A percentile compares a stretch with the other conserved stretches of the same genome.
These are phyloP conservation scores for Phytophthora colocasiae DNA, from an alignment of 352 stramenopile species.

Conservation along the genomic window DNA sequence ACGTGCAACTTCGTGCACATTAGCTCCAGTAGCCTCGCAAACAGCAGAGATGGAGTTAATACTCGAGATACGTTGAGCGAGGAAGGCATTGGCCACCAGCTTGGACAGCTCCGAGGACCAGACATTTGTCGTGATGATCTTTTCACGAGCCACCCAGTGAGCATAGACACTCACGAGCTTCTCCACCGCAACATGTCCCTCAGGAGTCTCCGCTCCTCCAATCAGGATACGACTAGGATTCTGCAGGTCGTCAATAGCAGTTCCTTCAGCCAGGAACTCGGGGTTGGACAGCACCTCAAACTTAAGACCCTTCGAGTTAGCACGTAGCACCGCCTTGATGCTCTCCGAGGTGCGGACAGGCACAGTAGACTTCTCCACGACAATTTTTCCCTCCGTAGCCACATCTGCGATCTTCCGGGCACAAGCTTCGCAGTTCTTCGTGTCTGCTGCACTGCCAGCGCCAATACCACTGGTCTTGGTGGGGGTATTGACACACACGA, in stretches of 20 bases:
- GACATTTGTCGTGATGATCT: conserved; percentile 99
- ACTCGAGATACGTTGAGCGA: conserved; percentile 99
- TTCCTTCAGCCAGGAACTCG: conserved; percentile 99
- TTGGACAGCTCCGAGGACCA: conserved; percentile 99
- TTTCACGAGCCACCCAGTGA: conserved; percentile 96
- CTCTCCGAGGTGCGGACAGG: conserved; percentile 98
- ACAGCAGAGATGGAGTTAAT: conserved; percentile 99
- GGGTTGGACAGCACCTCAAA: conserved; percentile 99
- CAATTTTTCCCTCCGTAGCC: conserved; percentile 96
- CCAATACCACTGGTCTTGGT: conserved; percentile 98
- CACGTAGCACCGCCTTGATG: conserved; percentile 95
- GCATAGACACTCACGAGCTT: conserved; percentile 97
- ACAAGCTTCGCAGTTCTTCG: conserved; percentile 99
- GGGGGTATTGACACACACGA: conserved; percentile 99
- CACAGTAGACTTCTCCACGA: conserved; percentile 99
- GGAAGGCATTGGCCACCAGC: conserved; percentile 99
- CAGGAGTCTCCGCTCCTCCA: conserved; percentile 94
- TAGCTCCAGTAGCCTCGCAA: conserved; percentile 98
- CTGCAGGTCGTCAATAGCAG: conserved; percentile 97
- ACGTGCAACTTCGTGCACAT: conserved; percentile 98
- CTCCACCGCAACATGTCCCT: conserved; percentile 89
- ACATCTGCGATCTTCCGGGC: conserved; percentile 98
- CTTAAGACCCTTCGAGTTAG: conserved; percentile 93
- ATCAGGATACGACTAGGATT: conserved; percentile 98
- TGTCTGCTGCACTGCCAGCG: conserved; percentile 97